Conservation (phyloP, 1,284 basidiomycete species). For the Marasmius fiardii region DNA sequence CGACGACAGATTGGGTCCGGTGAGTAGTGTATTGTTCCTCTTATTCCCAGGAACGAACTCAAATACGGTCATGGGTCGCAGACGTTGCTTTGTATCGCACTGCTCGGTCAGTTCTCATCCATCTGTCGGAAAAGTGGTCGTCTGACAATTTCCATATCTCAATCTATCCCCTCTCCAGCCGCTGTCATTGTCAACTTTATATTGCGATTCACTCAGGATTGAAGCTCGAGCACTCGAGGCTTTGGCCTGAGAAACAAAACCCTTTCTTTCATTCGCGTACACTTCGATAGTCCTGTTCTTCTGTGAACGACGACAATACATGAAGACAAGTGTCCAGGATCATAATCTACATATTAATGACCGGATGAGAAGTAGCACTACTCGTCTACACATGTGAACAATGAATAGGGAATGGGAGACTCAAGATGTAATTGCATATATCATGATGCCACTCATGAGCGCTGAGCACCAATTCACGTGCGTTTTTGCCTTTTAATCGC, state of each 20-base stretch:
- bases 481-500: conserved; percentile 60
- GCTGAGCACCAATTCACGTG: conserved; percentile 22
- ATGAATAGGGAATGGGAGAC: not conserved
- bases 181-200: conserved; percentile 91
- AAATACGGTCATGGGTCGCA: conserved; percentile 27
- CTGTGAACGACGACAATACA: too few relatives aligned
- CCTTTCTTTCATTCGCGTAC: too few relatives aligned
- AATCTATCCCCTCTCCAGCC: conserved; percentile 55
- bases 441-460: not conserved
- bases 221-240: too few relatives aligned
- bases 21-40: conserved; percentile 26
- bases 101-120: conserved; percentile 61
- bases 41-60: conserved; percentile 10
- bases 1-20: conserved; percentile 87
- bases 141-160: too few relatives aligned
- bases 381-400: too few relatives aligned
- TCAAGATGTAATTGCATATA: not conserved
- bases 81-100: conserved; percentile 84
- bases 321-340: too few relatives aligned
- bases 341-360: too few relatives aligned
- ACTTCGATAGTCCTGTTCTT: too few relatives aligned
- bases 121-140: not conserved
- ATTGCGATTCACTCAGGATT: conserved; percentile 61
- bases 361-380: too few relatives aligned
- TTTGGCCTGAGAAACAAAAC: too few relatives aligned